Percentiles rank a stretch among this genome's conserved stretches.
Evolutionary conservation across 2,329 filamentous ascomycete genomes (phyloP).

Genomic region (Colletotrichum chrysophilum): DNA sequence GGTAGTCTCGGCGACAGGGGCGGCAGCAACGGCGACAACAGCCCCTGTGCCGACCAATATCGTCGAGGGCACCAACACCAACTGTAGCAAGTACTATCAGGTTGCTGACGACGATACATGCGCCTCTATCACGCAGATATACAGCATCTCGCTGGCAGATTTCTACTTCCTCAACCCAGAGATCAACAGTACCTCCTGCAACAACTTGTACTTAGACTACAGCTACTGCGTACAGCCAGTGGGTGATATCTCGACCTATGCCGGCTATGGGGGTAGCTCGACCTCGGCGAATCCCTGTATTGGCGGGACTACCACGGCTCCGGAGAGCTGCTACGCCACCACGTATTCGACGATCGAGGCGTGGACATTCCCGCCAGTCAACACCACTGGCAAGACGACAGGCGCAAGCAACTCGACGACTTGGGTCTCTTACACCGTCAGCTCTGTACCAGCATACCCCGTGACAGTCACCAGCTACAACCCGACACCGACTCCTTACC

Average conservation of each 20-base stretch:
- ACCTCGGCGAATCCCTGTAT: neutral
- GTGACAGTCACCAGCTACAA: neutral
- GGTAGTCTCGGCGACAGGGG: neutral
- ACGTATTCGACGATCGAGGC: neutral
- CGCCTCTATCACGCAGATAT: neutral
- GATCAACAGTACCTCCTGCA: neutral
- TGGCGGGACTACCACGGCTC: neutral
- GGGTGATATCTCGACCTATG: conserved; percentile 13
- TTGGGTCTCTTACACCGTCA: neutral
- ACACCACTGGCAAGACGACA: neutral
- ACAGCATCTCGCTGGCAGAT: neutral
- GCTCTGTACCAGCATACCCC: neutral
- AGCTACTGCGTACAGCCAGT: conserved; percentile 4
- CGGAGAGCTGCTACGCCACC: neutral
- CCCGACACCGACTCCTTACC: neutral
- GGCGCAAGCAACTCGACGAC: neutral
- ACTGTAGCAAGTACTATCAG: neutral
- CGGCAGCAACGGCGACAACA: neutral
- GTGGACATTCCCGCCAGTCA: neutral
- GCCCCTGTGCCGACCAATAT: neutral
- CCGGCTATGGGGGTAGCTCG: neutral
- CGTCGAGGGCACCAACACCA: neutral
- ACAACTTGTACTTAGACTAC: neutral
- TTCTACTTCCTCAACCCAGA: conserved; percentile 2
- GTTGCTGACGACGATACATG: neutral